Evolutionary conservation across 495 filamentous ascomycete species (phyloP).

Genomic region (Lepraria neglecta): DNA sequence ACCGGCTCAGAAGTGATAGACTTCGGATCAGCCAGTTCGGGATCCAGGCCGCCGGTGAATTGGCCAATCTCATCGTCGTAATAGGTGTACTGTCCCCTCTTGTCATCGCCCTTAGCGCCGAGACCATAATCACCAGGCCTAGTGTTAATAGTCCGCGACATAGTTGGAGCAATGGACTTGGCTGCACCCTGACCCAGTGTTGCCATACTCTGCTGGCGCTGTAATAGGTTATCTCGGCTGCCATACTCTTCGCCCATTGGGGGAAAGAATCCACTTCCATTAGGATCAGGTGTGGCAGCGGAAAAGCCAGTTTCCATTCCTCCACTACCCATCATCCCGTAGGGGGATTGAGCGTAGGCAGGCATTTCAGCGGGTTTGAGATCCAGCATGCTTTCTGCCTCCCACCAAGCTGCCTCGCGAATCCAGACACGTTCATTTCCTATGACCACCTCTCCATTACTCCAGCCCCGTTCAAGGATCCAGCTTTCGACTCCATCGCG

Average conservation of each 20-base stretch:
- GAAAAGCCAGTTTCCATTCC: conserved; percentile 61
- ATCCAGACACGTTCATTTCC: conserved; percentile 92
- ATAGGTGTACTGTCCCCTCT: conserved; percentile 59
- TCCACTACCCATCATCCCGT: conserved; percentile 38
- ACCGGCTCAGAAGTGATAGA: conserved; percentile 66
- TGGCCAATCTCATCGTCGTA: conserved; percentile 56
- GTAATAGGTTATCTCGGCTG: conserved; percentile 64
- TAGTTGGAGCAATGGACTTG: conserved; percentile 67
- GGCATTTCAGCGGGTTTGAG: conserved; percentile 58
- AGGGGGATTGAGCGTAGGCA: conserved; percentile 28
- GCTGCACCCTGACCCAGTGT: conserved; percentile 57
- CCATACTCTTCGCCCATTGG: conserved; percentile 51
- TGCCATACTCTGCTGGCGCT: conserved; percentile 50
- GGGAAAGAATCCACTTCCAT: conserved; percentile 65
- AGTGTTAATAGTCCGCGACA: conserved; percentile 52
- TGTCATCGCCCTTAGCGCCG: conserved; percentile 74
- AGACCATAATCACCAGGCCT: conserved; percentile 75
- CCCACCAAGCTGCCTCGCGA: conserved; percentile 92
- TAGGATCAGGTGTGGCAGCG: conserved; percentile 38
- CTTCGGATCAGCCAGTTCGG: conserved; percentile 68
- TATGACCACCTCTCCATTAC: conserved; percentile 90
- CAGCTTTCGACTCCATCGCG: conserved; percentile 91
- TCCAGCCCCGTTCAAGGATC: conserved; percentile 94
- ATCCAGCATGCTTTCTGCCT: conserved; percentile 94
- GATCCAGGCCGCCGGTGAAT: conserved; percentile 57